Base-by-base conservation (phyloP, 805 yeast species). In the Yarrowia alimentaria region DNA sequence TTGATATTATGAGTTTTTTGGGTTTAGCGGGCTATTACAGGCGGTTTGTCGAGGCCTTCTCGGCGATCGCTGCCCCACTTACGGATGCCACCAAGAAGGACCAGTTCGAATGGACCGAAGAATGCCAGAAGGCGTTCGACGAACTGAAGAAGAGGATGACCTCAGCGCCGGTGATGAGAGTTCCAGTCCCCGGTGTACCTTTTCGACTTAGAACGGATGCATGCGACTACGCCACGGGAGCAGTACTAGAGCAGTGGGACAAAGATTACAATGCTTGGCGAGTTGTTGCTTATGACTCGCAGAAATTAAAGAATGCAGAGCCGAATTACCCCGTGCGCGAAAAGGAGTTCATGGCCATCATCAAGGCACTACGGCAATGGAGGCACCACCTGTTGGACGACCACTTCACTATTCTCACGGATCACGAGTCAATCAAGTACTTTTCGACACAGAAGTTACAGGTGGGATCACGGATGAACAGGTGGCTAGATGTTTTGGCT, bases 401-500 rank as follows among this genome's bases (percentile, higher is more conserved):
- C 6, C 51, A 22, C 14, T 50, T 50, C 25, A 12, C 8, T 7
- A n/a, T 53, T 8, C 8, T 14, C n/a, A 51, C 51, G 10, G 48
- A 53, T 16, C 51, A 51, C 47, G 17, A 33, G 16, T 29, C 40
- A n/a, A n/a, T n/a, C n/a, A n/a, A n/a, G n/a, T n/a, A n/a, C n/a
- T n/a, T n/a, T n/a, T n/a, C n/a, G n/a, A n/a, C n/a, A n/a, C n/a
- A n/a, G n/a, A n/a, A n/a, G n/a, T n/a, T n/a, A n/a, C n/a, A n/a
- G n/a, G n/a, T n/a, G n/a, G n/a, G n/a, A n/a, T n/a, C n/a, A 13
- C 30, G 56, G 4, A 13, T 53, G 10, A 58, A 50, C 6, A 42
- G 57, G 2, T 56, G 58, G 57, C 24, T 38, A 3, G 54, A 53
- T 19, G 11, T n/a, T 14, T 13, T 55, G 4, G 56, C 54, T 3